A percentile compares a stretch with the other conserved stretches of the same genome.
phyloP scores from a whole-genome alignment of 345 rosid genomes.

The Carallia pectinifolia region DNA sequence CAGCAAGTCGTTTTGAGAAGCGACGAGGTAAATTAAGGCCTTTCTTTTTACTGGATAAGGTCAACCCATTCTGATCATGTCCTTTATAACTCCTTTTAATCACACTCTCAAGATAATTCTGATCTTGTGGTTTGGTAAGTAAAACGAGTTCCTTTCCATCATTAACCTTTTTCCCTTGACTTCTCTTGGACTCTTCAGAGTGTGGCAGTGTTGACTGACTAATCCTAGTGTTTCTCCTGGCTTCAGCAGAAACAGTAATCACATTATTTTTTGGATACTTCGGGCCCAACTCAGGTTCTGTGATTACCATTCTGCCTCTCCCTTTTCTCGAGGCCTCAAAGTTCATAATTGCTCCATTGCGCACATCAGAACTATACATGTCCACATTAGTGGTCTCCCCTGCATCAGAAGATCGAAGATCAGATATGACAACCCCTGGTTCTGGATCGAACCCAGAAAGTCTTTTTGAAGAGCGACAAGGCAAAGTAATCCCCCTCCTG shows the following conservation, averaged over 20 bases:
- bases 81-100: slow-evolving; percentile 7
- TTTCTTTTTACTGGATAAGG: slow-evolving; percentile 19
- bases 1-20: slow-evolving; percentile 34
- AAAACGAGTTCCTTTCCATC: slow-evolving; percentile 17
- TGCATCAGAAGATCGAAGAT: neutral
- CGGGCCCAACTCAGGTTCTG: slow-evolving; percentile 6
- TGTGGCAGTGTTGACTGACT: slow-evolving; percentile 14
- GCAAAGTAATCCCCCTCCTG: slow-evolving; percentile 10
- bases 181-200: slow-evolving; percentile 19
- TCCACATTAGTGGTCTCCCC: slow-evolving; percentile 29
- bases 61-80: slow-evolving; percentile 17
- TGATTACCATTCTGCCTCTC: neutral
- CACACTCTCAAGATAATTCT: slow-evolving; percentile 16
- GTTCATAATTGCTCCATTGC: slow-evolving; percentile 11
- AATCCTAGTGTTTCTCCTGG: slow-evolving; percentile 12
- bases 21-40: slow-evolving; percentile 18
- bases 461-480: slow-evolving; percentile 31
- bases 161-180: slow-evolving; percentile 11
- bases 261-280: slow-evolving; percentile 17
- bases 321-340: neutral
- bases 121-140: slow-evolving; percentile 21
- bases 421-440: neutral
- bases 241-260: neutral
- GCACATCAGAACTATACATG: slow-evolving; percentile 26
- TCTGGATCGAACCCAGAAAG: slow-evolving; percentile 25